Percentiles rank a stretch among this genome's conserved stretches.
phyloP scores from a whole-genome alignment of 179 eudicot genomes.

The Vitellaria paradoxa region DNA sequence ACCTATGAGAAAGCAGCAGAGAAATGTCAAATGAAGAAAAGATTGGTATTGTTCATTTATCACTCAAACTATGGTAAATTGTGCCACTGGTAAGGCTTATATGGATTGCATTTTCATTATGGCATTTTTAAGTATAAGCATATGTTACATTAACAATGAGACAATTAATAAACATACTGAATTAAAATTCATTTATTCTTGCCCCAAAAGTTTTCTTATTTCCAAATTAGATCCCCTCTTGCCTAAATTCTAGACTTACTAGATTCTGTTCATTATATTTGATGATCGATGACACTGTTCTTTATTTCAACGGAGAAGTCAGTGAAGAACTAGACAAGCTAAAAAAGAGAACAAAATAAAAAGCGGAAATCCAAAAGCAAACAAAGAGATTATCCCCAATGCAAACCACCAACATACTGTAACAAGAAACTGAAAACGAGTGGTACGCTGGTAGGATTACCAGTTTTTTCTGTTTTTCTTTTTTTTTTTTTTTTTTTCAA shows the following conservation, averaged over 20 bases:
- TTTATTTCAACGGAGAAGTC: neutral
- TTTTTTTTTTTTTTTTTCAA: too few species aligned
- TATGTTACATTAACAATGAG: neutral
- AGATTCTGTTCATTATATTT: neutral
- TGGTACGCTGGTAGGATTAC: neutral
- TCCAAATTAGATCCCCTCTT: neutral
- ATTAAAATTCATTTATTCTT: neutral
- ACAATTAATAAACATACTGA: neutral
- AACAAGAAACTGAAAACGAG: neutral
- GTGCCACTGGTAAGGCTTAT: neutral
- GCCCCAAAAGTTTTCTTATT: neutral
- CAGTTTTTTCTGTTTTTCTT: too few species aligned
- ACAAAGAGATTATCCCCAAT: neutral
- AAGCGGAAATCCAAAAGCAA: neutral
- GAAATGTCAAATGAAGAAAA: neutral
- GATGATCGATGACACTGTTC: neutral
- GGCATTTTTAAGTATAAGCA: neutral
- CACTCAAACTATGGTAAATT: neutral
- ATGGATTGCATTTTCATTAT: neutral
- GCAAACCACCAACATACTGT: neutral
- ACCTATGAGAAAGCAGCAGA: slow-evolving; percentile 29
- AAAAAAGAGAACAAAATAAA: neutral
- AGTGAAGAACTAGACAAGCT: neutral
- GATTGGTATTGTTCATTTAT: neutral
- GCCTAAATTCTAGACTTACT: neutral